A percentile compares a stretch with the other conserved stretches of the same genome.
These are phyloP conservation scores for Spathaspora girioi DNA, from an alignment of 805 yeast genomes.

Conservation along the genomic window DNA sequence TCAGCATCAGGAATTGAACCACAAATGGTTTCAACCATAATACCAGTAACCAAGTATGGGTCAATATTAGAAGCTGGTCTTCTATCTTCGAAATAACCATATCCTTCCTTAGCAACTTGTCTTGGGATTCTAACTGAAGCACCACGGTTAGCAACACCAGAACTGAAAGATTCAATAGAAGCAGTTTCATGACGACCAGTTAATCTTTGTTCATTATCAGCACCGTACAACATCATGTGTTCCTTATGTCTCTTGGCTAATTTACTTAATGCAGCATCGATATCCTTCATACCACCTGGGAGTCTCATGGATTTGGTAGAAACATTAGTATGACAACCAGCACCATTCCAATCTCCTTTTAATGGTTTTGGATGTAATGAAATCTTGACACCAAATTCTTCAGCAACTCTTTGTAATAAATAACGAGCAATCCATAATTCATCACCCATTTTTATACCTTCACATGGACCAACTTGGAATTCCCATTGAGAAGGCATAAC, in stretches of 20 bases:
- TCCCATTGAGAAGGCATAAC: constrained; percentile 99
- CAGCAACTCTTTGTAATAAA: constrained; percentile 90
- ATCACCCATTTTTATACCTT: constrained; percentile 95
- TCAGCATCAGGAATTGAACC: constrained; percentile 94
- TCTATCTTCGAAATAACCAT: constrained; percentile 98
- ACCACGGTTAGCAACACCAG: constrained; percentile 99
- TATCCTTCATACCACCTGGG: constrained; percentile 94
- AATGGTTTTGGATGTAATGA: constrained; percentile 99
- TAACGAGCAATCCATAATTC: constrained; percentile 96
- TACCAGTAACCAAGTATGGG: constrained; percentile 98
- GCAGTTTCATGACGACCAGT: constrained; percentile 99
- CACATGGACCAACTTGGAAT: constrained; percentile 98
- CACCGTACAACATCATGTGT: constrained; percentile 92
- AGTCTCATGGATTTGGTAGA: constrained; percentile 88
- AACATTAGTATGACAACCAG: constrained; percentile 99
- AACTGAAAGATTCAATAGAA: constrained; percentile 81
- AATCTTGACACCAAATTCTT: constrained; percentile 97
- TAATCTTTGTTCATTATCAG: constrained; percentile 91
- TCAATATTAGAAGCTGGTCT: constrained; percentile 99
- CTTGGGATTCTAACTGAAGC: constrained; percentile 98
- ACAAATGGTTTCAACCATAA: constrained; percentile 93
- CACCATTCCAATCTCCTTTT: constrained; percentile 99
- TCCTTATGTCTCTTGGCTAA: constrained; percentile 94
- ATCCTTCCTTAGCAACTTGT: constrained; percentile 96
- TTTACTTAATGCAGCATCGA: constrained; percentile 89